These are phyloP conservation scores for Verticillium albo-atrum DNA, from an alignment of 2,329 filamentous ascomycete species.

Conservation along the genomic window DNA sequence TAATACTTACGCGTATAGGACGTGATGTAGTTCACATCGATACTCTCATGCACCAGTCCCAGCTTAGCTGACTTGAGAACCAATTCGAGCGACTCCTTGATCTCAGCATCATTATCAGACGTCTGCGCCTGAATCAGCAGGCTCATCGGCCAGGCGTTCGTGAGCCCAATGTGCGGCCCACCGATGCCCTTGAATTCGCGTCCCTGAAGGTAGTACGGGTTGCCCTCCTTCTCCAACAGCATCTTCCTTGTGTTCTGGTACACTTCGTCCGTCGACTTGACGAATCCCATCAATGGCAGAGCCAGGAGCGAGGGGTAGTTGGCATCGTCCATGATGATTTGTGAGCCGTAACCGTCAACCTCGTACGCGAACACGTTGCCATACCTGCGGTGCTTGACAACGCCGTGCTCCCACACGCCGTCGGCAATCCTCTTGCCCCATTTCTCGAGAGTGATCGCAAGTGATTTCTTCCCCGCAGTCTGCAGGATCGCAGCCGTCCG, in stretches of 20 bases:
- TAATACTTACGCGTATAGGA: conserved; percentile 65
- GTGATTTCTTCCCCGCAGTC: conserved; percentile 48
- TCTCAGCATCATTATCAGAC: conserved; percentile 77
- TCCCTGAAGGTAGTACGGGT: conserved; percentile 85
- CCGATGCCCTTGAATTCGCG: conserved; percentile 81
- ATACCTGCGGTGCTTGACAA: conserved; percentile 70
- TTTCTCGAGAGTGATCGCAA: conserved; percentile 51
- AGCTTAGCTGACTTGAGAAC: conserved; percentile 73
- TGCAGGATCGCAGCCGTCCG: conserved; percentile 68
- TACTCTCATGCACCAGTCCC: conserved; percentile 86
- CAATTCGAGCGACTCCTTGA: conserved; percentile 63
- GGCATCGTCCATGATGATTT: conserved; percentile 84
- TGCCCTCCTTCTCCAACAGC: conserved; percentile 69
- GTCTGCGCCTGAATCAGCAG: conserved; percentile 89
- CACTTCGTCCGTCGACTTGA: conserved; percentile 56
- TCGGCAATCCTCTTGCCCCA: conserved; percentile 62
- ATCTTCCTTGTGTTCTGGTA: conserved; percentile 85
- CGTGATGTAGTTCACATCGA: conserved; percentile 66
- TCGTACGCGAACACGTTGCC: conserved; percentile 83
- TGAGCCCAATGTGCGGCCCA: conserved; percentile 71
- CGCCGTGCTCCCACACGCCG: conserved; percentile 80
- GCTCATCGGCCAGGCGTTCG: conserved; percentile 96
- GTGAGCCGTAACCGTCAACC: conserved; percentile 80
- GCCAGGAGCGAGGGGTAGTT: conserved; percentile 80
- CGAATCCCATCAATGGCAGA: conserved; percentile 74